Evolutionary conservation across 768 basidiomycete genomes (phyloP), one percentile per base, ranked within the genome.

Genomic region (Naematelia encephala): DNA sequence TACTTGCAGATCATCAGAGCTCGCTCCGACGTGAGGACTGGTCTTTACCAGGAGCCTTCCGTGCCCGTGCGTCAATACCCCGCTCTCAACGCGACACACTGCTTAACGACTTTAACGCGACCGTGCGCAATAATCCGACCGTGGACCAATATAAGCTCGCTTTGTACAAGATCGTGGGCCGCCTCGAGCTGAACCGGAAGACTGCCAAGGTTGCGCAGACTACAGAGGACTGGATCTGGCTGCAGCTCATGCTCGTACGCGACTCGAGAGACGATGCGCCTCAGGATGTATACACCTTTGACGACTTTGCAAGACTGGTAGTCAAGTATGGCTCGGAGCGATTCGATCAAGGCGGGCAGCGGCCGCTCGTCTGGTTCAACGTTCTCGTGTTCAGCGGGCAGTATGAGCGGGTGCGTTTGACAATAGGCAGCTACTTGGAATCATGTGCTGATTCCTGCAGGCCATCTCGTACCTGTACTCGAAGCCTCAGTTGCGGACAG

Each of bases 161-260:
- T 0, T 77, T 99, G 28, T 97, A 96, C 81, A 97, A 96, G 76
- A 80, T 99, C 30, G 88, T 97, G 82, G 94, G 91, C 45, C 89
- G 89, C 68, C 83, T 94, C 53, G 96, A 99, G 66, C 85, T 91
- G 1, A 78, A 83, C 3, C 82, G 89, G 56, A 83, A 91, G 49
- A 87, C 84, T 67, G 86, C 93, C 1, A 84, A 86, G 42, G 91
- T 97, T 3, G 97, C 92, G 0, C 83, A 84, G 10, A 93, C 92
- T 0, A 92, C 90, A 1, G 96, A 97, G 74, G 96, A 99, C 77
- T 99, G 94, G 94, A 80, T 97, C 30, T 99, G 94, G 94, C 87
- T 93, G 81, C 93, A 99, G 79, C 82, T 98, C 13, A 82, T 87
- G 1, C 88, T 97, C 84, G 89, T 79, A 4, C 81, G 88, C 0